Evolutionary conservation across 108 stramenopile species (phyloP).

Genomic region (Schizochytrium sp.): DNA sequence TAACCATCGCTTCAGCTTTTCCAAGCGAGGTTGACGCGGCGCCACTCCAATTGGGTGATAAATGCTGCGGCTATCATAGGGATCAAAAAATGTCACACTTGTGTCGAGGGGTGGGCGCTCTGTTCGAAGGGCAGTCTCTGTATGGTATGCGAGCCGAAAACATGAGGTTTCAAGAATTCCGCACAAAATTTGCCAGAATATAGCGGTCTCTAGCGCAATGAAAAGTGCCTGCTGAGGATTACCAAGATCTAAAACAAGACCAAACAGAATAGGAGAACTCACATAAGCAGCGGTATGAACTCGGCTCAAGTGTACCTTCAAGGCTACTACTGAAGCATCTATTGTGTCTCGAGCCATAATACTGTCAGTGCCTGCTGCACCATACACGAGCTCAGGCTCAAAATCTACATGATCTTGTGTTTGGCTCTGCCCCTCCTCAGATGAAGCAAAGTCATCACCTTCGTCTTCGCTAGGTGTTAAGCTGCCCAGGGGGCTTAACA

Average conservation of each 20-base stretch:
- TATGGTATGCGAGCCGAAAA: conserved; percentile 36
- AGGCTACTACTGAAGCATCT: neutral
- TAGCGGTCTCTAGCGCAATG: neutral
- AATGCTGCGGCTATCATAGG: conserved; percentile 47
- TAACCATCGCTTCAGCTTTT: neutral
- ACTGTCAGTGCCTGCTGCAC: neutral
- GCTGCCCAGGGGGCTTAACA: conserved; percentile 1
- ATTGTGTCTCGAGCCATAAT: neutral
- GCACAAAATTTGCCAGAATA: neutral
- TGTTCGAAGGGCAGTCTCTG: conserved; percentile 18
- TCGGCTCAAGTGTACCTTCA: conserved; percentile 7
- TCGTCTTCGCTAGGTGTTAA: neutral
- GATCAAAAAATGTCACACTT: conserved; percentile 47
- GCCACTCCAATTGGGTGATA: conserved; percentile 46
- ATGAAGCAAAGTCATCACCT: neutral
- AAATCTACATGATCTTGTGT: neutral
- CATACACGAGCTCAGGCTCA: conserved; percentile 5
- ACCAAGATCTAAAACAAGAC: conserved; percentile 40
- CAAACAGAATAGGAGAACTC: neutral
- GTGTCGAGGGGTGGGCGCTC: conserved; percentile 24
- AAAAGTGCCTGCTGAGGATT: neutral
- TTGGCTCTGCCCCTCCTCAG: too few species aligned
- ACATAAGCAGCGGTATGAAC: neutral
- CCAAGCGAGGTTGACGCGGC: neutral
- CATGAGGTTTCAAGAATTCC: neutral